phyloP scores from a whole-genome alignment of 2,329 filamentous ascomycete species.

The Parafenestella ontariensis region DNA sequence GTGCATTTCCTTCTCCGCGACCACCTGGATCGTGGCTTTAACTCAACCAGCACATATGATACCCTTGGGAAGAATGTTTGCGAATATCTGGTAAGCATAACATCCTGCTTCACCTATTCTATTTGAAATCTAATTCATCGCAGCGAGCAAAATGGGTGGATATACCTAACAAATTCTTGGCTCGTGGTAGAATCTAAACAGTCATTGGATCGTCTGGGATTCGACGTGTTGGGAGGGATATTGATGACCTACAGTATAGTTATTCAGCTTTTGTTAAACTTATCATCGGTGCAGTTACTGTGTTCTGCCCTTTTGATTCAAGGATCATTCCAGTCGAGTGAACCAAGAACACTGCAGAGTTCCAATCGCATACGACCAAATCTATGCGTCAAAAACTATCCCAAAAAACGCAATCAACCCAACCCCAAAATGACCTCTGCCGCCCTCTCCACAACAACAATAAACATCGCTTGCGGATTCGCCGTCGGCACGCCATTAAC shows the following conservation, averaged over 20 bases:
- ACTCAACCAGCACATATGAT: conserved; percentile 54
- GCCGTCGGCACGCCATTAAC: conserved; percentile 17
- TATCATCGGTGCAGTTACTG: no score
- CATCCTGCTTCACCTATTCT: neutral
- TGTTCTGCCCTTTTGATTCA: no score
- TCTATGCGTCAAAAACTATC: neutral
- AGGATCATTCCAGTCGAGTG: no score
- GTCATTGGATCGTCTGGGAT: neutral
- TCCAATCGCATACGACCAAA: no score
- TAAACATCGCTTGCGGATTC: conserved; percentile 18
- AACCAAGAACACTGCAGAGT: no score
- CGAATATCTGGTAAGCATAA: conserved; percentile 49
- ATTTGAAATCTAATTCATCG: neutral
- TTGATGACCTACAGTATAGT: no score
- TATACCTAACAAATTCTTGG: neutral
- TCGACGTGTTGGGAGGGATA: neutral
- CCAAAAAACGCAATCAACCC: neutral
- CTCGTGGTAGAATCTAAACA: neutral
- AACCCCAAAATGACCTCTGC: conserved; percentile 15
- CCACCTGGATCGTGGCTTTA: conserved; percentile 55
- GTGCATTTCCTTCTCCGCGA: conserved; percentile 56
- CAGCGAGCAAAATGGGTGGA: neutral
- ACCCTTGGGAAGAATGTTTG: conserved; percentile 56
- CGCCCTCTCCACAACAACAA: conserved; percentile 18
- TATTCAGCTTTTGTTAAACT: no score